These are phyloP conservation scores for Phytophthora agathidicida DNA, from an alignment of 352 stramenopile genomes.

Conservation along the genomic window DNA sequence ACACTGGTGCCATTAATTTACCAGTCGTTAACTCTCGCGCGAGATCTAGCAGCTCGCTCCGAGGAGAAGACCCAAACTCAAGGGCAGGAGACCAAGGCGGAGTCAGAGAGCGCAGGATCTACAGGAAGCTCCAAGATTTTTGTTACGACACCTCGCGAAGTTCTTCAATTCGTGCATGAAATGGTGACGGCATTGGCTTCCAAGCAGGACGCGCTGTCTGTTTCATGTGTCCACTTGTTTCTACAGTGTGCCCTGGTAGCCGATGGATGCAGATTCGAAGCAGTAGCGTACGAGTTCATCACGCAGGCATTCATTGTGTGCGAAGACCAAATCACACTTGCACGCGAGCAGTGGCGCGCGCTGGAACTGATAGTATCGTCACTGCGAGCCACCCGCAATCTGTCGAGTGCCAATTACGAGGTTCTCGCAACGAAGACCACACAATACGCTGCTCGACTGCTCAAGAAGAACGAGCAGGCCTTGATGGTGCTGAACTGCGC, in stretches of 20 bases:
- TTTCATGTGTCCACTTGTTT: conserved; percentile 93
- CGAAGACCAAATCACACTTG: conserved; percentile 96
- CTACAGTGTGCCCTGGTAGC: conserved; percentile 93
- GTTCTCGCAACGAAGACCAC: conserved; percentile 96
- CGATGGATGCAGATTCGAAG: conserved; percentile 82
- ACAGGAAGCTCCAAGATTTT: conserved; percentile 3
- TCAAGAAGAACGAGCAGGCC: conserved; percentile 97
- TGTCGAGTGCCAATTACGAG: conserved; percentile 93
- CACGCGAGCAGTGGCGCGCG: conserved; percentile 87
- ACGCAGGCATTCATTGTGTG: conserved; percentile 96
- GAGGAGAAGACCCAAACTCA: conserved; percentile 23
- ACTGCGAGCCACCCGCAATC: conserved; percentile 77
- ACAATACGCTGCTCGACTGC: conserved; percentile 95
- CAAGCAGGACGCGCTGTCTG: conserved; percentile 73
- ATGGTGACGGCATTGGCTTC: conserved; percentile 93
- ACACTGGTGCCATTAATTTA: conserved; percentile 96
- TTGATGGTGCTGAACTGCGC: conserved; percentile 94
- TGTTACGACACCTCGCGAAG: conserved; percentile 86
- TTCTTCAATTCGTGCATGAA: conserved; percentile 98
- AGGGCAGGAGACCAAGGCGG: conserved; percentile 15
- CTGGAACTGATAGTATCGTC: conserved; percentile 92
- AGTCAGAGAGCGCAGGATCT: background rate
- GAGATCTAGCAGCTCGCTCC: conserved; percentile 34
- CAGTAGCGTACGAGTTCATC: conserved; percentile 98
- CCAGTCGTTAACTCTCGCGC: conserved; percentile 83